A percentile compares a stretch with the other conserved stretches of the same genome.
Evolutionary conservation across 108 stramenopile genomes (phyloP).

Genomic region (Tribonema minus): DNA sequence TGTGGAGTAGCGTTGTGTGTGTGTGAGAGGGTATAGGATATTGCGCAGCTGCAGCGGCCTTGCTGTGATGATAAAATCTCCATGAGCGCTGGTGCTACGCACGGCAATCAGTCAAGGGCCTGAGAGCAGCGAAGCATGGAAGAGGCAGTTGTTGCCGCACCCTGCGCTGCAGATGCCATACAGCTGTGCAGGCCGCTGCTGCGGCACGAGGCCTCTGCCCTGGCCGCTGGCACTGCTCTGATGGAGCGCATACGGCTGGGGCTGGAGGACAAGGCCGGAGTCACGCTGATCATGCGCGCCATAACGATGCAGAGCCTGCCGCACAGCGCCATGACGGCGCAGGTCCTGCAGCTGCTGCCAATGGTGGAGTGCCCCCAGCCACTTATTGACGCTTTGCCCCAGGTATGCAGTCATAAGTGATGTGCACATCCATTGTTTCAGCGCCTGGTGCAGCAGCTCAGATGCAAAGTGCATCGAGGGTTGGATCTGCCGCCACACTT

Average conservation of each 20-base stretch:
- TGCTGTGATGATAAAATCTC: too few relatives aligned
- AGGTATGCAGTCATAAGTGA: too few relatives aligned
- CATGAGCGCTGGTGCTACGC: too few relatives aligned
- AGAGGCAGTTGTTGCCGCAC: conserved; percentile 3
- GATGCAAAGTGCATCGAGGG: too few relatives aligned
- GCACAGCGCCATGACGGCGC: background rate
- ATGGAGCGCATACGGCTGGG: conserved; percentile 25
- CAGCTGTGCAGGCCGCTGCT: conserved; percentile 4
- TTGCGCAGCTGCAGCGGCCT: too few relatives aligned
- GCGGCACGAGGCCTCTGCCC: conserved; percentile 24
- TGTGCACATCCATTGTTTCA: too few relatives aligned
- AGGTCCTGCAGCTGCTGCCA: conserved; percentile 35
- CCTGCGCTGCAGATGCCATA: conserved; percentile 5
- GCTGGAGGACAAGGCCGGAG: background rate
- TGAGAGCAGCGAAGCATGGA: too few relatives aligned
- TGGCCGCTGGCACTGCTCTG: conserved; percentile 26
- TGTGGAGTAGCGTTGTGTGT: too few relatives aligned
- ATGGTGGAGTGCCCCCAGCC: background rate
- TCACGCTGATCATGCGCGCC: background rate
- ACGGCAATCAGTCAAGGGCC: too few relatives aligned
- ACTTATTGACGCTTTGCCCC: conserved; percentile 7
- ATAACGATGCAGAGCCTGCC: background rate
- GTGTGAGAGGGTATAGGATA: too few relatives aligned
- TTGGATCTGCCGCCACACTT: too few relatives aligned
- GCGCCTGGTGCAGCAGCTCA: too few relatives aligned